Percentiles rank a stretch among this genome's conserved stretches.
phyloP scores from a whole-genome alignment of 2,329 filamentous ascomycete genomes.

The Cercospora zeina region DNA sequence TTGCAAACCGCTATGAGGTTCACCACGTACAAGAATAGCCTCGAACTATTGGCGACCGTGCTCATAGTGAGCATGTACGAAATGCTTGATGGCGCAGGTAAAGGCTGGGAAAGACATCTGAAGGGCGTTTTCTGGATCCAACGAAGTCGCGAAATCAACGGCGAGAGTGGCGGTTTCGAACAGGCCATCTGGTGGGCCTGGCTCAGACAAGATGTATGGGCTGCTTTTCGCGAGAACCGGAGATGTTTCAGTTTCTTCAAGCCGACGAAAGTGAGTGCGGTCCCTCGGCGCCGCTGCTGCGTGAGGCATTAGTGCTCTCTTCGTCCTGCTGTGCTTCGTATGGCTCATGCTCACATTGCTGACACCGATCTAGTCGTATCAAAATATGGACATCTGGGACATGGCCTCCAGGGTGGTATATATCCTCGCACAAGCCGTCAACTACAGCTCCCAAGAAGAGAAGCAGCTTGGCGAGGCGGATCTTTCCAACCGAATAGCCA shows the following conservation, averaged over 20 bases:
- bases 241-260: slow-evolving; percentile 60
- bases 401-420: slow-evolving; percentile 57
- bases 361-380: slow-evolving; percentile 39
- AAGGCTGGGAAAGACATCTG: slow-evolving; percentile 63
- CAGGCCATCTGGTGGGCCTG: slow-evolving; percentile 66
- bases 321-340: no score
- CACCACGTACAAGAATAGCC: slow-evolving; percentile 58
- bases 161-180: slow-evolving; percentile 57
- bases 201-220: slow-evolving; percentile 67
- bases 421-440: slow-evolving; percentile 58
- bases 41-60: slow-evolving; percentile 60
- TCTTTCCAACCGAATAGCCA: slow-evolving; percentile 46
- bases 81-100: slow-evolving; percentile 61
- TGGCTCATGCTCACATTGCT: neutral
- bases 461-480: slow-evolving; percentile 47
- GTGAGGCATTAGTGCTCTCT: no score
- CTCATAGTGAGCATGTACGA: slow-evolving; percentile 64
- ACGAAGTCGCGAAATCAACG: slow-evolving; percentile 61
- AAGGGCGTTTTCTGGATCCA: slow-evolving; percentile 68
- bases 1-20: slow-evolving; percentile 61
- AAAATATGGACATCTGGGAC: slow-evolving; percentile 55
- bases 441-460: slow-evolving; percentile 59
- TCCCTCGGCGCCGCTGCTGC: no score
- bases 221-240: slow-evolving; percentile 60
- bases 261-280: slow-evolving; percentile 45